Evolutionary conservation across 2,329 filamentous ascomycete genomes (phyloP).

Genomic region (Talaromyces sp.): DNA sequence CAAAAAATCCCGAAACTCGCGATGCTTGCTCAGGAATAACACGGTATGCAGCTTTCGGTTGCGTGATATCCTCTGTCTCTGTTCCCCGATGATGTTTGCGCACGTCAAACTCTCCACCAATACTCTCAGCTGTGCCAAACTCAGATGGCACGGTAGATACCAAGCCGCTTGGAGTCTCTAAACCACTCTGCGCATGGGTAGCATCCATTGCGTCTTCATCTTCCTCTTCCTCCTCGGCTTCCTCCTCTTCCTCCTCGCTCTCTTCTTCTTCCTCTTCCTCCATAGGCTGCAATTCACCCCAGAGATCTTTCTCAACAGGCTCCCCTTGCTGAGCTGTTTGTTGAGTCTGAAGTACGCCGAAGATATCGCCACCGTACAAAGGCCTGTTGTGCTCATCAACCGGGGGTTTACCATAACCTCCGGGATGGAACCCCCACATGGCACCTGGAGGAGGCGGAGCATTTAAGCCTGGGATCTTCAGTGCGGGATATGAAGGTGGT

Average conservation of each 20-base stretch:
- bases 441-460: slow-evolving; percentile 85
- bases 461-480: slow-evolving; percentile 92
- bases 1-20: slow-evolving; percentile 88
- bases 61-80: slow-evolving; percentile 76
- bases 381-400: slow-evolving; percentile 90
- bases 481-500: slow-evolving; percentile 89
- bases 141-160: slow-evolving; percentile 78
- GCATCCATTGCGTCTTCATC: slow-evolving; percentile 63
- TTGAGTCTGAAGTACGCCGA: slow-evolving; percentile 68
- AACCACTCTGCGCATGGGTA: slow-evolving; percentile 69
- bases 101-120: slow-evolving; percentile 84
- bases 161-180: slow-evolving; percentile 78
- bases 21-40: slow-evolving; percentile 86
- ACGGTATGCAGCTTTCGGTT: slow-evolving; percentile 78
- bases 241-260: slow-evolving; percentile 66
- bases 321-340: slow-evolving; percentile 66
- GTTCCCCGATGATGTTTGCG: slow-evolving; percentile 81
- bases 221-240: slow-evolving; percentile 64
- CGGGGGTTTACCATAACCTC: slow-evolving; percentile 93
- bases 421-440: slow-evolving; percentile 91
- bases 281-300: slow-evolving; percentile 84
- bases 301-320: slow-evolving; percentile 79
- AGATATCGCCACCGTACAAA: slow-evolving; percentile 90
- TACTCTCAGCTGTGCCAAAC: slow-evolving; percentile 69
- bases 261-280: slow-evolving; percentile 69